phyloP scores from a whole-genome alignment of 225 moss, liverwort and hornwort species.

The Pseudisothecium myosuroides region DNA sequence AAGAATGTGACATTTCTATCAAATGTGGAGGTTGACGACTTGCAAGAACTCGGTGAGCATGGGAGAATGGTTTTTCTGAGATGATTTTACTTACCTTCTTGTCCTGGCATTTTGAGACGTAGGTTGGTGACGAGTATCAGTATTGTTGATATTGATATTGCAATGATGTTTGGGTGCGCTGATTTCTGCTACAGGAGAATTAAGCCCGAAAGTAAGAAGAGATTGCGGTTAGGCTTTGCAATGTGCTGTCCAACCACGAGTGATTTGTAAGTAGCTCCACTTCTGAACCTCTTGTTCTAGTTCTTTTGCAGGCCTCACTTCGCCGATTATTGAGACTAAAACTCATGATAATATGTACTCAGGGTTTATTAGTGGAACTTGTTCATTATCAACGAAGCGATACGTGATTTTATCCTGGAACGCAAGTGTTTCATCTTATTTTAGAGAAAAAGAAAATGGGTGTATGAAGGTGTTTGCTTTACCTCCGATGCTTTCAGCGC shows the following conservation, averaged over 20 bases:
- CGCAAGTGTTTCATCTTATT: not conserved
- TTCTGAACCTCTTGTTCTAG: not conserved
- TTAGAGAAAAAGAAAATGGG: not conserved
- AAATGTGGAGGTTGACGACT: not conserved
- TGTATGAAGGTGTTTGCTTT: not conserved
- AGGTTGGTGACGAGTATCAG: not conserved
- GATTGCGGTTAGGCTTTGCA: not conserved
- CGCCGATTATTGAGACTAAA: not conserved
- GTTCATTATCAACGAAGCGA: not conserved
- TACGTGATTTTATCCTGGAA: not conserved
- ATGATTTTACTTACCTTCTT: not conserved
- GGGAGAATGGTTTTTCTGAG: not conserved
- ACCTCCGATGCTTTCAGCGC: not conserved
- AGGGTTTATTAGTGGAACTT: not conserved
- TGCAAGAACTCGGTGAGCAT: slow-evolving; percentile 1
- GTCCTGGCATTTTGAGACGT: not conserved
- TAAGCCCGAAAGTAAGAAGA: not conserved
- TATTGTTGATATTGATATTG: not conserved
- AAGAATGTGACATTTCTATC: not conserved
- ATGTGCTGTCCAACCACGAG: not conserved
- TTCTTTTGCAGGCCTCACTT: not conserved
- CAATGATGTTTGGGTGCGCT: not conserved
- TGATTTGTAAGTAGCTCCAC: not conserved
- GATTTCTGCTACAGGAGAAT: not conserved
- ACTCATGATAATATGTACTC: not conserved